Conservation (phyloP, 2,329 filamentous ascomycete genomes). For the Epichloe sibirici region DNA sequence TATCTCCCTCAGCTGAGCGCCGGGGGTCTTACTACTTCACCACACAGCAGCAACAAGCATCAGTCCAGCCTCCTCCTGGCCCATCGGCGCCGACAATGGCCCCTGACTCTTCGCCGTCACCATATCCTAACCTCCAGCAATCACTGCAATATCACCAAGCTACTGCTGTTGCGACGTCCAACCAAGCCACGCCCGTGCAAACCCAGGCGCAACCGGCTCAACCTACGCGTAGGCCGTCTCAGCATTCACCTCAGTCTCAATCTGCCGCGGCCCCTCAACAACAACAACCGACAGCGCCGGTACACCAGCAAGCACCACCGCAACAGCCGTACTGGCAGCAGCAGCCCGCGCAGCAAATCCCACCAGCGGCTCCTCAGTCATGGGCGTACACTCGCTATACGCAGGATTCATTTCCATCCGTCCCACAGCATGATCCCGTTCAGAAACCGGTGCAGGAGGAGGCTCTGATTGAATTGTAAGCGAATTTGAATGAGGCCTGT, state of each 20-base stretch:
- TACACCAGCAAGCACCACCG: conserved; percentile 18
- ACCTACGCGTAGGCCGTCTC: conserved; percentile 5
- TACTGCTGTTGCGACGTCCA: conserved; percentile 26
- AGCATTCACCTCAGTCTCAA: conserved; percentile 16
- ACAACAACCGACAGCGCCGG: conserved; percentile 3
- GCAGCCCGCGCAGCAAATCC: conserved; percentile 17
- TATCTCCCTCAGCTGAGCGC: conserved; percentile 31
- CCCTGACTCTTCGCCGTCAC: conserved; percentile 32
- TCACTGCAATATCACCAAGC: conserved; percentile 31
- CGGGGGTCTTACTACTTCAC: conserved; percentile 48
- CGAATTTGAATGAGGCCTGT: background rate
- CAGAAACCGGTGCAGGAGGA: conserved; percentile 52
- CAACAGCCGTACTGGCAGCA: conserved; percentile 21
- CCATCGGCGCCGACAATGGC: conserved; percentile 26
- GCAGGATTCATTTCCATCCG: conserved; percentile 52
- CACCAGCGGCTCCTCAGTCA: conserved; percentile 26
- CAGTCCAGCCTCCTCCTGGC: conserved; percentile 19
- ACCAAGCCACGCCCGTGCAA: conserved; percentile 21
- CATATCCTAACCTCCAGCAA: conserved; percentile 41
- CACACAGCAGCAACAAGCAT: conserved; percentile 18
- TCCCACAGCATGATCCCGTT: conserved; percentile 33
- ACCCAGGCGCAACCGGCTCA: conserved; percentile 15
- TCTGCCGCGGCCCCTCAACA: conserved; percentile 15
- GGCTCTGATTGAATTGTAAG: conserved; percentile 64
- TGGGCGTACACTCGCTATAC: conserved; percentile 38